Evolutionary conservation across 2,329 filamentous ascomycete species (phyloP), one percentile per base, ranked within the genome.

Genomic region (Penicillium sp.): DNA sequence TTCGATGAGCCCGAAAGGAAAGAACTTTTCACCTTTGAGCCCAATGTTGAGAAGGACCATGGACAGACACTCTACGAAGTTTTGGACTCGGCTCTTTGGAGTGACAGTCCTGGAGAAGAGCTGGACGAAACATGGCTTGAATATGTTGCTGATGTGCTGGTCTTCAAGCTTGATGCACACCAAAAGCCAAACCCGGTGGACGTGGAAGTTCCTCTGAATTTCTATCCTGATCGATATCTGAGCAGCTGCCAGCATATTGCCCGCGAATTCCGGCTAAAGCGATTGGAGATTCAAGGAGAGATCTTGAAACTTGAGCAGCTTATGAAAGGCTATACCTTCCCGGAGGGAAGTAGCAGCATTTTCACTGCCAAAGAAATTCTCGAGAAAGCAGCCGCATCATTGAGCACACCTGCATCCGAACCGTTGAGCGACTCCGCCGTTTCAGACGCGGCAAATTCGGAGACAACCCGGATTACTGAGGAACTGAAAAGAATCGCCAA

Each of bases 161-260:
- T 81, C 9, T 75, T 86, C 64, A 76, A 65, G 59, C 59, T 73
- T 41, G 73, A 70, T 64, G 69, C 61, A 67, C 59, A 62, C 52
- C 73, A 62, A 14, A 63, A 77, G 29, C 70, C 59, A 32, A 67
- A 64, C 39, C 63, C 59, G 27, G 64, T 81, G 22, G 73, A 77
- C 27, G 68, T 86, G 41, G 79, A 78, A 5, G 75, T 85, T 16
- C 83, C 83, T 3, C 66, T 77, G 1, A 73, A 76, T 1, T 79
- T 84, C 62, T 85, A 83, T 58, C 77, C 81, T 4, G 85, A 87
- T 68, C 78, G 84, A 43, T 88, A 87, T 65, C 72, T 86, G 43
- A 74, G 81, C 45, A 72, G 76, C 56, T 82, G 81, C 54, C 74
- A 77, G 51, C 73, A 75, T 1, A 63, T 75, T 9, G 76, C 81